These are phyloP conservation scores for Yamadazyma songkhlaensis DNA, from an alignment of 1,139 yeast species.

Conservation along the genomic window DNA sequence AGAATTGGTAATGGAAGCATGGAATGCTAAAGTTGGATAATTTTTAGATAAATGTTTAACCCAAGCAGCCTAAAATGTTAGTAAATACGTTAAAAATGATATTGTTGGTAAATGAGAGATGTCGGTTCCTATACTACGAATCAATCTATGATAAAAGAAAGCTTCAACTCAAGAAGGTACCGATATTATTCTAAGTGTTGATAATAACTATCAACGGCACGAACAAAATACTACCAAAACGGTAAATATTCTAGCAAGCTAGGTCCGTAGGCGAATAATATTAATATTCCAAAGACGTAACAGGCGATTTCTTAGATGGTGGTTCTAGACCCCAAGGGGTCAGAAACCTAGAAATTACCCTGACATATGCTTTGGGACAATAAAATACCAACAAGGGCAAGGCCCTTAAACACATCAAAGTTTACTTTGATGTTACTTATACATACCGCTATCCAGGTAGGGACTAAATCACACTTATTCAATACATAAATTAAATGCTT, in stretches of 20 bases:
- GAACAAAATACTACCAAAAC: constrained; percentile 50
- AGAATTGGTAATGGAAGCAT: constrained; percentile 95
- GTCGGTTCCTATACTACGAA: constrained; percentile 80
- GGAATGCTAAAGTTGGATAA: constrained; percentile 95
- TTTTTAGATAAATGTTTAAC: constrained; percentile 89
- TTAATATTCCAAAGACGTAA: constrained; percentile 94
- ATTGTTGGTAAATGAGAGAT: constrained; percentile 17
- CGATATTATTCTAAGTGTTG: constrained; percentile 28
- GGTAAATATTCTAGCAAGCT: constrained; percentile 21
- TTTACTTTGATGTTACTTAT: no score
- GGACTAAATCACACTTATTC: constrained; percentile 97
- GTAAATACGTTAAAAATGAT: constrained; percentile 24
- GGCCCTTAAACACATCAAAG: no score
- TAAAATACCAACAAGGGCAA: no score
- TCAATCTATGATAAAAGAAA: constrained; percentile 29
- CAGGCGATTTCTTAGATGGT: constrained; percentile 61
- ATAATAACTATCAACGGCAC: constrained; percentile 41
- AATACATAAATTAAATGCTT: constrained; percentile 92
- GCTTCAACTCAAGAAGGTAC: constrained; percentile 69
- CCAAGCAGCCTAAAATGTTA: constrained; percentile 91
- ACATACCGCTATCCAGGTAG: constrained; percentile 99
- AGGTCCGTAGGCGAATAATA: constrained; percentile 48
- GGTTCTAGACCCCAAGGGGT: constrained; percentile 11
- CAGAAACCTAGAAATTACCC: constrained; percentile 47
- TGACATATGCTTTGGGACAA: constrained; percentile 65